These are phyloP conservation scores for Eucalyptus erythrocorys DNA, from an alignment of 345 rosid species.

Conservation along the genomic window DNA sequence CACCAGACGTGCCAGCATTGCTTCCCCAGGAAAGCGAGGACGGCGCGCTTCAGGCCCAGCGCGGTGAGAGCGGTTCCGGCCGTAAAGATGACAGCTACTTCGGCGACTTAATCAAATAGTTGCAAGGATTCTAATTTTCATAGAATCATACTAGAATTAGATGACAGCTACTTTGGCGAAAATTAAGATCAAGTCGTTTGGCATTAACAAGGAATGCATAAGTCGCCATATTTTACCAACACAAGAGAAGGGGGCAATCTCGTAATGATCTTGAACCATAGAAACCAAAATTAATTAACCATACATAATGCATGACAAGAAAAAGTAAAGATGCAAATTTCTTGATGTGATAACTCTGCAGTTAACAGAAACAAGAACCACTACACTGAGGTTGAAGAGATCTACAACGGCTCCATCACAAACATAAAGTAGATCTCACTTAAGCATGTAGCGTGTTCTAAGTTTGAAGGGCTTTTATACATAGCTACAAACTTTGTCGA, in stretches of 20 bases:
- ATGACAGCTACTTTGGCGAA: background rate
- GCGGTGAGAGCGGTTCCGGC: slow-evolving; percentile 43
- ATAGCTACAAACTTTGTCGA: background rate
- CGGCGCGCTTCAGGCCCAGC: slow-evolving; percentile 37
- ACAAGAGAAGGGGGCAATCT: slow-evolving; percentile 95
- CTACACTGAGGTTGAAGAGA: slow-evolving; percentile 82
- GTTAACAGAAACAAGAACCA: slow-evolving; percentile 91
- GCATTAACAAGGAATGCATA: background rate
- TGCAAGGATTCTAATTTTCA: too few relatives aligned
- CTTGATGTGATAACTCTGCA: slow-evolving; percentile 86
- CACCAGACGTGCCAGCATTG: slow-evolving; percentile 55
- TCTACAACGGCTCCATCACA: slow-evolving; percentile 86
- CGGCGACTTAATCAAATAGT: too few relatives aligned
- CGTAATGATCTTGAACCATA: slow-evolving; percentile 68
- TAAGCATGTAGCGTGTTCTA: background rate
- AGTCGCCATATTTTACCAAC: slow-evolving; percentile 44
- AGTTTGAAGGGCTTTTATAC: background rate
- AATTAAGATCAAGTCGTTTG: background rate
- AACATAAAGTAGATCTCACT: background rate
- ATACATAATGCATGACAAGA: slow-evolving; percentile 72
- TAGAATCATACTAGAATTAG: slow-evolving; percentile 42
- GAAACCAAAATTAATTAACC: slow-evolving; percentile 70
- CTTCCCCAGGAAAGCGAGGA: slow-evolving; percentile 19
- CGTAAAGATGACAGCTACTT: too few relatives aligned
- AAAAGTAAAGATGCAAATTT: background rate